These are phyloP conservation scores for Solanum piurae DNA, from an alignment of 257 asterid species.

Conservation along the genomic window DNA sequence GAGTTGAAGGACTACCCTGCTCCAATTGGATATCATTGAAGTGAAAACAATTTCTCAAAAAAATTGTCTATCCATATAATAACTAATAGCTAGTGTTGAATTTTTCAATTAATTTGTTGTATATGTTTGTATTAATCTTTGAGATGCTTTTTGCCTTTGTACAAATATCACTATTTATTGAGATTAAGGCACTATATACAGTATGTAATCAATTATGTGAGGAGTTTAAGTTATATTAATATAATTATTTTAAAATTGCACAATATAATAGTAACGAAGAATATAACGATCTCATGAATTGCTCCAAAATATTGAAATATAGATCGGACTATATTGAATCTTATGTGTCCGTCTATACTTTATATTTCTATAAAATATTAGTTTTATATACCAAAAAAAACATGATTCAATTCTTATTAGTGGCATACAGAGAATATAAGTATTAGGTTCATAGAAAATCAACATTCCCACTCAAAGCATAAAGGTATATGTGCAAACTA, in stretches of 20 bases:
- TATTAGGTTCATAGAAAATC: background rate
- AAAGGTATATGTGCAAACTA: background rate
- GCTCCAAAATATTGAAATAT: too few relatives aligned
- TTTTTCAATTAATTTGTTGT: background rate
- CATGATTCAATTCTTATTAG: too few relatives aligned
- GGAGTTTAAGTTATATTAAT: background rate
- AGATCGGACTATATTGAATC: too few relatives aligned
- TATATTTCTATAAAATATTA: too few relatives aligned
- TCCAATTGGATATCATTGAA: conserved; percentile 40
- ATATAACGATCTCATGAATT: background rate
- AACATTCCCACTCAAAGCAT: background rate
- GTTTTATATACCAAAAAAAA: too few relatives aligned
- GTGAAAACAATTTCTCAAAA: background rate
- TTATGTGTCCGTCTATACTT: too few relatives aligned
- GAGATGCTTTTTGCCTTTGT: background rate
- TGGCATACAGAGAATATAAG: background rate
- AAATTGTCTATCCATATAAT: background rate
- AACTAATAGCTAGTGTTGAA: background rate
- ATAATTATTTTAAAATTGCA: background rate
- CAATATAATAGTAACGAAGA: background rate
- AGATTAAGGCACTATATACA: too few relatives aligned
- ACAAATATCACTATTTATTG: background rate
- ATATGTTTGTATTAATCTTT: background rate
- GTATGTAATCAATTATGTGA: background rate
- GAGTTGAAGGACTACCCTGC: conserved; percentile 40